Evolutionary conservation across 2,329 filamentous ascomycete species (phyloP).

Genomic region (Nannizzia gypsea): DNA sequence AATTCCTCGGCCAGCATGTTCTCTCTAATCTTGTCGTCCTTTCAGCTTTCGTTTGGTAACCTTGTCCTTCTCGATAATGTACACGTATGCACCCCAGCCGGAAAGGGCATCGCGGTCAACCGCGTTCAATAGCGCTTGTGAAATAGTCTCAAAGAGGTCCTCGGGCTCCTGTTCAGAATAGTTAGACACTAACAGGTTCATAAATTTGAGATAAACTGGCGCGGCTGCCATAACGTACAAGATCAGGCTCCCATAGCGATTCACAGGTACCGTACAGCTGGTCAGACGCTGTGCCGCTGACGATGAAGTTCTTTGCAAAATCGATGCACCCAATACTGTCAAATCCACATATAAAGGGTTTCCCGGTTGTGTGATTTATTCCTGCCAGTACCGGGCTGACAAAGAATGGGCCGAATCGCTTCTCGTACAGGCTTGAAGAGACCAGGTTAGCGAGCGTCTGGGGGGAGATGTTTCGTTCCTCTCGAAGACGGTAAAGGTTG

Average conservation of each 20-base stretch:
- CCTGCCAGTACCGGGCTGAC: conserved; percentile 90
- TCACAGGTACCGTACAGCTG: conserved; percentile 99
- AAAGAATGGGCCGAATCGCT: conserved; percentile 91
- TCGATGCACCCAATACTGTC: conserved; percentile 99
- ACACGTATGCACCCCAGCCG: conserved; percentile 96
- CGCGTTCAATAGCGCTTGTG: conserved; percentile 86
- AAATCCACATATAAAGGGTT: conserved; percentile 98
- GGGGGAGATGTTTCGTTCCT: conserved; percentile 92
- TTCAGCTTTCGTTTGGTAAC: conserved; percentile 97
- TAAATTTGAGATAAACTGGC: not conserved
- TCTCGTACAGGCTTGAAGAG: conserved; percentile 81
- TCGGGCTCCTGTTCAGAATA: conserved; percentile 56
- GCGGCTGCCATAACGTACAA: conserved; percentile 48
- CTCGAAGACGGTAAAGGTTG: conserved; percentile 98
- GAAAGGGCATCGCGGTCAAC: conserved; percentile 94
- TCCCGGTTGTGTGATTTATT: conserved; percentile 82
- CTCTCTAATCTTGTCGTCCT: conserved; percentile 74
- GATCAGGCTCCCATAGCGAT: conserved; percentile 91
- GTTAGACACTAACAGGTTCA: not conserved
- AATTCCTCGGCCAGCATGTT: not conserved
- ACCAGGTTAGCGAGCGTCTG: conserved; percentile 95
- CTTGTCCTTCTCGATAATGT: conserved; percentile 99
- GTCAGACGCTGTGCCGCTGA: conserved; percentile 88
- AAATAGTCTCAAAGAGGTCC: conserved; percentile 96
- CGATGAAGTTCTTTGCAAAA: conserved; percentile 99